Evolutionary conservation across 129 eudicot species (phyloP), one percentile per base, ranked within the genome.

Genomic region (Flaveria brownii): DNA sequence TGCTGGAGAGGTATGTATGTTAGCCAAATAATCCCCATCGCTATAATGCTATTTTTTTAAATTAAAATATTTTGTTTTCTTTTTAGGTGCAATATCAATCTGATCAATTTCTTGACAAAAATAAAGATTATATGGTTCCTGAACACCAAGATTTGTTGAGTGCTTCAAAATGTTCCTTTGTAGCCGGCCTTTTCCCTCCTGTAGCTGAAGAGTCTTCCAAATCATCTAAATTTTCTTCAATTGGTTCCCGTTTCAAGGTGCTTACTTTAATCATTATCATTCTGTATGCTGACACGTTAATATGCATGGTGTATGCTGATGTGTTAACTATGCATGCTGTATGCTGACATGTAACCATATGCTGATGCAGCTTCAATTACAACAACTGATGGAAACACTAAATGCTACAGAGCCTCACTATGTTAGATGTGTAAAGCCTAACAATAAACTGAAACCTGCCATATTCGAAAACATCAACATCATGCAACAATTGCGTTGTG

Each of bases 231-330:
- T 95, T 95, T 69, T 95, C 99, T 76, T 95, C 99, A 42, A 95
- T 95, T 28, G 97, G 97, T 73, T 87, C 96, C 59, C 97, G 99
- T 74, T 95, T 95, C 77, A 95, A 95, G 97, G 99, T 95, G 77
- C 61, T 41, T 43, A 56, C 73, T 62, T 63, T 43, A 68, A 30
- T 75, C 9, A 70, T 77, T 64, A 26, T 47, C 13, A 81, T 43
- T 43, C 41, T 46, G 68, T 69, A 70, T 79, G 56, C 60, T 79
- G 13, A 56, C 30, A 50, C 33, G 46, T 64, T 36, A 72, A 47
- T 20, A 23, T 69, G 46, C 23, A 83, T 57, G 45, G 11, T 55
- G 72, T 73, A 69, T 63, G 54, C 72, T 81, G 11, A 70, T 26
- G 59, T 57, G 74, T 52, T 36, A 47, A 72, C 45, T 18, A 30